Evolutionary conservation across 1,139 yeast species (phyloP).

Genomic region (Suhomyces bolitotheri): DNA sequence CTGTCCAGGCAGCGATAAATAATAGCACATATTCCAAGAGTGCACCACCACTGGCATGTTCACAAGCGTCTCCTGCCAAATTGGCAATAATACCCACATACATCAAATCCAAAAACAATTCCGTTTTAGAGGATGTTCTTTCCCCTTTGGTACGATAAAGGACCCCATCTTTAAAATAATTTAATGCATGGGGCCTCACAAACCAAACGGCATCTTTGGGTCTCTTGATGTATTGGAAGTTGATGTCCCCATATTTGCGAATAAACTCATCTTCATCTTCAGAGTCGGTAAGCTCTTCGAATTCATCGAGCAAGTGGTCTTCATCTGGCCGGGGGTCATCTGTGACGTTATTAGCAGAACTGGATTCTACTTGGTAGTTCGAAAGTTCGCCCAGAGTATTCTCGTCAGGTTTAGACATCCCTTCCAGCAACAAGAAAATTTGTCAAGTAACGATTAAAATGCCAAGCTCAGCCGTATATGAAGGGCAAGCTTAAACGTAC

Average conservation of each 20-base stretch:
- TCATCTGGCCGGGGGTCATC: not conserved
- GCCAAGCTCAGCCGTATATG: too few species aligned
- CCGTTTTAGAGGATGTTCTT: conserved; percentile 52
- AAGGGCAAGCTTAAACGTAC: too few species aligned
- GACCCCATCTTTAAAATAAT: conserved; percentile 59
- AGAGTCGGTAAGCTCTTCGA: conserved; percentile 28
- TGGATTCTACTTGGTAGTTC: not conserved
- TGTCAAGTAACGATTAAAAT: too few species aligned
- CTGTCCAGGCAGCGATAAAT: conserved; percentile 60
- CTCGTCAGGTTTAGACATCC: not conserved
- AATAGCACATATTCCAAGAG: conserved; percentile 51
- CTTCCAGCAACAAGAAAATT: too few species aligned
- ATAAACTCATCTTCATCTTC: conserved; percentile 51
- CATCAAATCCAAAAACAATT: conserved; percentile 61
- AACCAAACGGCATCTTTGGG: conserved; percentile 49
- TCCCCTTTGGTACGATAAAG: conserved; percentile 59
- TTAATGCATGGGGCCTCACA: conserved; percentile 59
- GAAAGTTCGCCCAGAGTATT: not conserved
- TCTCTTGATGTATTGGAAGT: conserved; percentile 48
- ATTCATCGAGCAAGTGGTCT: conserved; percentile 2
- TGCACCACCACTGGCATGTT: conserved; percentile 49
- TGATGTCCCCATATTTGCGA: conserved; percentile 50
- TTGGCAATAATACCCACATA: conserved; percentile 68
- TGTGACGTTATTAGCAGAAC: not conserved
- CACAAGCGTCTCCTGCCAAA: conserved; percentile 56